These are phyloP conservation scores for Carpinus fangiana DNA, from an alignment of 306 rosid genomes.

Conservation along the genomic window DNA sequence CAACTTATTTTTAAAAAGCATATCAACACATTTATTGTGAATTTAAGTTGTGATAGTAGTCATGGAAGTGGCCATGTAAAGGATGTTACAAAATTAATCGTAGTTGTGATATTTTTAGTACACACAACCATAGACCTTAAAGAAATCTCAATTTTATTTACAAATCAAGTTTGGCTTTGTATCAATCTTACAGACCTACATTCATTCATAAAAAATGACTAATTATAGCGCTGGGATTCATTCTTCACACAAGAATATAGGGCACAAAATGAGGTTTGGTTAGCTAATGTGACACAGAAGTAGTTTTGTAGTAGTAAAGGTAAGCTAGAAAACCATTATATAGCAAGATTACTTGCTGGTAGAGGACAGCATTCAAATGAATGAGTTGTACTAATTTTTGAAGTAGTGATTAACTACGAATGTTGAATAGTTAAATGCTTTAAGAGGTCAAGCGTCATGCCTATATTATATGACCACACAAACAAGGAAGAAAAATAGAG, in stretches of 20 bases:
- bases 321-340: not conserved
- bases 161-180: not conserved
- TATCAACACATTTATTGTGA: not conserved
- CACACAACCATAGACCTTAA: not conserved
- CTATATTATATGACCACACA: not conserved
- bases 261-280: not conserved
- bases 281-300: not conserved
- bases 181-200: not conserved
- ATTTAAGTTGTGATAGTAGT: not conserved
- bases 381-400: not conserved
- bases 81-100: not conserved
- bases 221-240: not conserved
- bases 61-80: not conserved
- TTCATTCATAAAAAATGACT: not conserved
- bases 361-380: not conserved
- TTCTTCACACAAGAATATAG: not conserved
- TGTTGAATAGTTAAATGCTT: not conserved
- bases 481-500: not conserved
- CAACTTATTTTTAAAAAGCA: not conserved
- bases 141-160: not conserved
- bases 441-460: not conserved
- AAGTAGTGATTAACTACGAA: not conserved
- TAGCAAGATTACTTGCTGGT: not conserved
- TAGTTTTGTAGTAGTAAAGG: not conserved
- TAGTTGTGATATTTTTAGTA: not conserved